Evolutionary conservation across 805 yeast genomes (phyloP).

Genomic region (Candida corydali): DNA sequence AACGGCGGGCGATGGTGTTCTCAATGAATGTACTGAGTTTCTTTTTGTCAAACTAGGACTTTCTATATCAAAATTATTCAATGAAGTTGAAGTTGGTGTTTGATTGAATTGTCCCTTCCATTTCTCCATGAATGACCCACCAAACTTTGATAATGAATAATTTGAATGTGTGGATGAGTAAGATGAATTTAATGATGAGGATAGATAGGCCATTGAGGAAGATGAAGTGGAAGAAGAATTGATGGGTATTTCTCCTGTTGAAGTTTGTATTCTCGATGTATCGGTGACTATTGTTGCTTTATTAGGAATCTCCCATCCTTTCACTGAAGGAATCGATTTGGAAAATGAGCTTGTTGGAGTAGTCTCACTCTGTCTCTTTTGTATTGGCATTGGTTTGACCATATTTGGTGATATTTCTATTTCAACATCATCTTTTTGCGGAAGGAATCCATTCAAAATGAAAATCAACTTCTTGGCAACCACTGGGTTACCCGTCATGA

Average conservation of each 20-base stretch:
- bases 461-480: slow-evolving; percentile 58
- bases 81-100: slow-evolving; percentile 4
- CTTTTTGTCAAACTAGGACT: slow-evolving; percentile 15
- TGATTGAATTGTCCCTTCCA: slow-evolving; percentile 35
- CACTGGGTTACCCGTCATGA: slow-evolving; percentile 56
- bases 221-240: slow-evolving; percentile 15
- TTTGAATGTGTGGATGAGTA: slow-evolving; percentile 35
- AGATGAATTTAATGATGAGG: slow-evolving; percentile 36
- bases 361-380: background rate
- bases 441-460: slow-evolving; percentile 48
- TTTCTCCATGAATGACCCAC: slow-evolving; percentile 42
- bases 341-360: slow-evolving; percentile 14
- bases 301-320: slow-evolving; percentile 48
- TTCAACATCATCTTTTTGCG: slow-evolving; percentile 11
- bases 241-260: slow-evolving; percentile 12
- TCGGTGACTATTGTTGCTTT: slow-evolving; percentile 21
- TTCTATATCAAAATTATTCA: slow-evolving; percentile 15
- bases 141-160: slow-evolving; percentile 36
- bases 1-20: slow-evolving; percentile 34
- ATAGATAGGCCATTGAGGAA: slow-evolving; percentile 37
- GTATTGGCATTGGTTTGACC: slow-evolving; percentile 1
- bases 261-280: slow-evolving; percentile 5
- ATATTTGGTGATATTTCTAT: background rate
- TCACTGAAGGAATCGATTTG: slow-evolving; percentile 24
- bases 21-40: slow-evolving; percentile 25